Percentiles rank a stretch among this genome's conserved stretches.
Conservation (phyloP, 106 monocot species). For the Acanthochlamys bracteata region DNA sequence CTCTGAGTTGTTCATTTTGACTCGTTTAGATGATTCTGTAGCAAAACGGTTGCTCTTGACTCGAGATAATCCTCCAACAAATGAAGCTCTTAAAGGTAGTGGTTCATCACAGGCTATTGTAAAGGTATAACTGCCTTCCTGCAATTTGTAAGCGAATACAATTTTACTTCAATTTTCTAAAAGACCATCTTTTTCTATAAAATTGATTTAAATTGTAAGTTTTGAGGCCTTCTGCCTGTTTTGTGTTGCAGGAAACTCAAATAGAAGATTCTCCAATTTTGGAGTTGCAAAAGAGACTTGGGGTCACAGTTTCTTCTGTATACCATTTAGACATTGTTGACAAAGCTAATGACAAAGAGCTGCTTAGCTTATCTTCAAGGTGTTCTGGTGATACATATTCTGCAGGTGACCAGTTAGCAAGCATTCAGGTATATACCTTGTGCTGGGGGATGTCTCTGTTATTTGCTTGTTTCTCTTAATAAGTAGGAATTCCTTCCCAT, state of each 20-base stretch:
- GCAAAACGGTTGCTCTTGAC: slow-evolving; percentile 41
- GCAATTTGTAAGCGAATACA: too few relatives aligned
- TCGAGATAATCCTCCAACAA: slow-evolving; percentile 25
- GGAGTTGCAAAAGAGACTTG: slow-evolving; percentile 58
- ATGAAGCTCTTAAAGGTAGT: slow-evolving; percentile 16
- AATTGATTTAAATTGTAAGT: too few relatives aligned
- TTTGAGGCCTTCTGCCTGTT: not conserved
- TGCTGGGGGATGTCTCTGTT: not conserved
- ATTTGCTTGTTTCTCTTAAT: not conserved
- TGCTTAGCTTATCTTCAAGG: slow-evolving; percentile 54
- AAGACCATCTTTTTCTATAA: too few relatives aligned
- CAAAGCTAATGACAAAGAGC: slow-evolving; percentile 63
- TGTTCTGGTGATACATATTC: slow-evolving; percentile 50
- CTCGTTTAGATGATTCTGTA: slow-evolving; percentile 77
- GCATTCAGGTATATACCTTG: slow-evolving; percentile 52
- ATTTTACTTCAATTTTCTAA: too few relatives aligned
- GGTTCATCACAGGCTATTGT: slow-evolving; percentile 14
- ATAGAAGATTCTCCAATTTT: slow-evolving; percentile 32
- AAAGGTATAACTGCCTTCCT: too few relatives aligned
- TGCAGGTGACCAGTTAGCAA: slow-evolving; percentile 27
- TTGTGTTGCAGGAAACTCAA: slow-evolving; percentile 24
- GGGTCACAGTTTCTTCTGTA: slow-evolving; percentile 40
- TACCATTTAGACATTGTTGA: slow-evolving; percentile 27
- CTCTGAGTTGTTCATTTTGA: not conserved
- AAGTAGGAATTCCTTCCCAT: too few relatives aligned